Base-by-base conservation (phyloP, 768 basidiomycete species). In the Boletus rufocinnamomeus region DNA sequence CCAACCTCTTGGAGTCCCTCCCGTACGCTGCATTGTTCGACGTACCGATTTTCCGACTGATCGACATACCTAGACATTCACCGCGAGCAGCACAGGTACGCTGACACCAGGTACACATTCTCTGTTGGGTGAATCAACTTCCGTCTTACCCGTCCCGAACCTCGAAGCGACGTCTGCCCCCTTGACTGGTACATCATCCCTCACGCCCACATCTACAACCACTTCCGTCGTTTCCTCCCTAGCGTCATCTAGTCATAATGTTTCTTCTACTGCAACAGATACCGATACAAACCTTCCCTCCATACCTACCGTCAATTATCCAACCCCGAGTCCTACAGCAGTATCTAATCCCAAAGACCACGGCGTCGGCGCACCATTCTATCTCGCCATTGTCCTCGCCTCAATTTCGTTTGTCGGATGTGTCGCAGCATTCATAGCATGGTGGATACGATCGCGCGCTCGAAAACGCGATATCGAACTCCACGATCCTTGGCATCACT, bases 371-470 rank as follows among this genome's bases (percentile, higher is more conserved):
- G 69, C 80, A 2, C 77, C 80, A 38, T 77, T 83, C 63, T 84
- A 84, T 61, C 64, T 82, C 5, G 81, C 75, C 27, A 75, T 85
- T 52, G 73, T 76, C n/a, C 71, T 85, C 4, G 84, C 80, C 34
- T 69, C 71, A 0, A 75, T 86, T 57, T 74, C 76, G 19, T 73
- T 77, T 35, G 60, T 83, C 50, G 79, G 80, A 7, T 74, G 76
- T 52, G 44, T 84, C 35, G 67, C 78, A 17, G 77, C 81, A 40
- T 61, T 84, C n/a, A 64, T 82, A 34, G 79, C 81, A 1, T 83
- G 79, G 78, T 75, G 73, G 59, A 66, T 85, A 56, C 78, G 83
- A 38, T 63, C 77, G 9, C 75, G 77, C 52, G 56, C 71, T 50
- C 74, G 74, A 50, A 72, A 70, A 52, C 74, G 72, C 14, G 72